Percentiles rank a stretch among this genome's conserved stretches.
These are phyloP conservation scores for Nadsonia fulvescens DNA, from an alignment of 805 yeast genomes.

Conservation along the genomic window DNA sequence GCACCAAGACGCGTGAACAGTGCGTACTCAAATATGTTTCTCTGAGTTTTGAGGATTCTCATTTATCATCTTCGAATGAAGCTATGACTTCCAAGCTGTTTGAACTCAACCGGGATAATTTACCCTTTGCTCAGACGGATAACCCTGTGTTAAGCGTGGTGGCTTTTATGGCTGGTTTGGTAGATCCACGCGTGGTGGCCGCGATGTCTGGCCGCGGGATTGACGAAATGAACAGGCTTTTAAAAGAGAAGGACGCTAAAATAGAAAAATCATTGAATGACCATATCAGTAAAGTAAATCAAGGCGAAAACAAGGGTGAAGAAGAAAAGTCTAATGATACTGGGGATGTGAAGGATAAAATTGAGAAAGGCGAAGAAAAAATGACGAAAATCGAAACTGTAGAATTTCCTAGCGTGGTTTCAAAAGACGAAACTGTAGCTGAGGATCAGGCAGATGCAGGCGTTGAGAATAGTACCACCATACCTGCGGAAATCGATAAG, in stretches of 20 bases:
- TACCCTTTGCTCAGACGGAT: slow-evolving; percentile 72
- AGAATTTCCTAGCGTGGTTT: neutral
- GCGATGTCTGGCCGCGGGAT: slow-evolving; percentile 45
- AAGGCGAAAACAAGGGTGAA: slow-evolving; percentile 7
- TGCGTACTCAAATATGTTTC: slow-evolving; percentile 66
- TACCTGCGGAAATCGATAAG: slow-evolving; percentile 3
- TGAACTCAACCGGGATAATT: slow-evolving; percentile 21
- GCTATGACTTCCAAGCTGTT: slow-evolving; percentile 6
- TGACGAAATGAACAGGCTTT: slow-evolving; percentile 42
- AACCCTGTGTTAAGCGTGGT: slow-evolving; percentile 91
- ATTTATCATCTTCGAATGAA: slow-evolving; percentile 27
- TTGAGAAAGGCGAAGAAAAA: slow-evolving; percentile 6
- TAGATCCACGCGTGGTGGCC: slow-evolving; percentile 70
- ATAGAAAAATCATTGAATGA: too few species aligned
- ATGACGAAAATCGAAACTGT: neutral
- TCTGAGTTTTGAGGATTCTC: slow-evolving; percentile 54
- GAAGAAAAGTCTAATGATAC: slow-evolving; percentile 3
- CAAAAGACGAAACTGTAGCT: slow-evolving; percentile 1
- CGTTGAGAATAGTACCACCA: slow-evolving; percentile 1
- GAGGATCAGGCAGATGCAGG: neutral
- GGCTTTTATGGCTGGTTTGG: slow-evolving; percentile 68
- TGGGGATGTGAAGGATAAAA: slow-evolving; percentile 3
- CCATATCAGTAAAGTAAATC: too few species aligned
- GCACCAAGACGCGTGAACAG: slow-evolving; percentile 54
- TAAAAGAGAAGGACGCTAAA: too few species aligned